These are phyloP conservation scores for Emydomyces testavorans DNA, from an alignment of 2,329 filamentous ascomycete genomes.

Conservation along the genomic window DNA sequence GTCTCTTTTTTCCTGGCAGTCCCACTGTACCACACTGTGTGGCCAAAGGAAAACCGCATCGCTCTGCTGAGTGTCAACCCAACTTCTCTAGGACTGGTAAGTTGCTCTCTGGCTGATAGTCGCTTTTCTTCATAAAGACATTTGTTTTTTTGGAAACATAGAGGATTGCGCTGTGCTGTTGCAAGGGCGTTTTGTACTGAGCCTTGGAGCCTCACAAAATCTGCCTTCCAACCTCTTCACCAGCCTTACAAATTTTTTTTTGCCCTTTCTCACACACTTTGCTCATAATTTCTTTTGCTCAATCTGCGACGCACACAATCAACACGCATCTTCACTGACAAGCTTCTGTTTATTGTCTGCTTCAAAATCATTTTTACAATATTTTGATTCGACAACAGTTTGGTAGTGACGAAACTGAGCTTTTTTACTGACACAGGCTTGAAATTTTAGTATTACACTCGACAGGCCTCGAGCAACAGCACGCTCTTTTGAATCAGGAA, in stretches of 20 bases:
- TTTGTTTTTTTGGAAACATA: not conserved
- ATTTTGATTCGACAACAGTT: not conserved
- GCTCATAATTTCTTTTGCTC: slow-evolving; percentile 7
- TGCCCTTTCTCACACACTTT: not conserved
- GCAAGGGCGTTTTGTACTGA: not conserved
- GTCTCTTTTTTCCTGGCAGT: slow-evolving; percentile 4
- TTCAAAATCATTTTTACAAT: not conserved
- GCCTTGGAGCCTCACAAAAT: not conserved
- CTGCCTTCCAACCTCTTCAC: not conserved
- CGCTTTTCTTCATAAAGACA: not conserved
- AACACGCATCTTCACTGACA: not conserved
- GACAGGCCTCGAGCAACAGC: not conserved
- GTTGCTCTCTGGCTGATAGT: not conserved
- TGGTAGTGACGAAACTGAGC: not conserved
- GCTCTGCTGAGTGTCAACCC: not conserved
- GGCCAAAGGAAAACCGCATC: slow-evolving; percentile 13
- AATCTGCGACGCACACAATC: not conserved
- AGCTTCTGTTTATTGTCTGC: not conserved
- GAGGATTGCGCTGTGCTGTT: not conserved
- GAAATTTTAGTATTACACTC: not conserved
- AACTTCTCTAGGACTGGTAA: slow-evolving; percentile 12
- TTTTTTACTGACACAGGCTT: too few relatives aligned
- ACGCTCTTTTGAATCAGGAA: not conserved
- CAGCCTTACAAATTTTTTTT: not conserved
- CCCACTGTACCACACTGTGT: slow-evolving; percentile 3